Conservation (phyloP, 2,329 filamentous ascomycete genomes). For the Aspergillus sp. region DNA sequence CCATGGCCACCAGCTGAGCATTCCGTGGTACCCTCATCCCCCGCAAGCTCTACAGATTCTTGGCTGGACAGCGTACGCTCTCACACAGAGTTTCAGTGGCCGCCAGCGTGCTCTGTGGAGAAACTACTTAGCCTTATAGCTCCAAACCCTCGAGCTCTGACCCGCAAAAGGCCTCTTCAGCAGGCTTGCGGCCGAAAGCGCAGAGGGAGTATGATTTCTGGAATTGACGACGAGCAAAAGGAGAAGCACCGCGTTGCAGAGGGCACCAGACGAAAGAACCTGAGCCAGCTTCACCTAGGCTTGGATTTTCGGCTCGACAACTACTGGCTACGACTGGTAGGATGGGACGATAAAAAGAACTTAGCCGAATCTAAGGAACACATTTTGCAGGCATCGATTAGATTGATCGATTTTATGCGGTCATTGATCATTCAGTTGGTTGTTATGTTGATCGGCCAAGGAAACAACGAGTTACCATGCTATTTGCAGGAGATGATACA, state of each 20-base stretch:
- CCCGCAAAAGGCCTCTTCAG: slow-evolving; percentile 45
- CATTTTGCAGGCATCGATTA: slow-evolving; percentile 45
- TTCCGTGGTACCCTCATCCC: slow-evolving; percentile 41
- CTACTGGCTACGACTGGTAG: slow-evolving; percentile 44
- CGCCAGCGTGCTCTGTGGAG: slow-evolving; percentile 36
- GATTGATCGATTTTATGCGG: slow-evolving; percentile 45
- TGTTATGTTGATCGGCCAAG: slow-evolving; percentile 19
- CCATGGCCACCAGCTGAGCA: slow-evolving; percentile 36
- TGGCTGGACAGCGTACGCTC: slow-evolving; percentile 40
- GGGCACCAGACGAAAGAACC: slow-evolving; percentile 46
- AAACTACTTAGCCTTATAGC: slow-evolving; percentile 42
- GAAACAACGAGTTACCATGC: slow-evolving; percentile 40
- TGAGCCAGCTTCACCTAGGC: slow-evolving; percentile 44
- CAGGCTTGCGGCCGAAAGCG: slow-evolving; percentile 47
- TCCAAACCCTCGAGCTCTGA: slow-evolving; percentile 42
- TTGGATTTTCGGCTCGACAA: slow-evolving; percentile 44
- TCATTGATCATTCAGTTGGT: slow-evolving; percentile 42
- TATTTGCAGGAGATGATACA: slow-evolving; percentile 45
- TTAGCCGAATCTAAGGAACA: slow-evolving; percentile 48
- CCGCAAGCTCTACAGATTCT: slow-evolving; percentile 44
- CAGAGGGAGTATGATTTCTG: slow-evolving; percentile 38
- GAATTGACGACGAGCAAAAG: slow-evolving; percentile 42
- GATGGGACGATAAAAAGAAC: slow-evolving; percentile 47
- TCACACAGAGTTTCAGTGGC: slow-evolving; percentile 39
- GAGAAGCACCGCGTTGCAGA: slow-evolving; percentile 48